Base-by-base conservation (phyloP, 2,329 filamentous ascomycete genomes). In the Beauveria asiatica region DNA sequence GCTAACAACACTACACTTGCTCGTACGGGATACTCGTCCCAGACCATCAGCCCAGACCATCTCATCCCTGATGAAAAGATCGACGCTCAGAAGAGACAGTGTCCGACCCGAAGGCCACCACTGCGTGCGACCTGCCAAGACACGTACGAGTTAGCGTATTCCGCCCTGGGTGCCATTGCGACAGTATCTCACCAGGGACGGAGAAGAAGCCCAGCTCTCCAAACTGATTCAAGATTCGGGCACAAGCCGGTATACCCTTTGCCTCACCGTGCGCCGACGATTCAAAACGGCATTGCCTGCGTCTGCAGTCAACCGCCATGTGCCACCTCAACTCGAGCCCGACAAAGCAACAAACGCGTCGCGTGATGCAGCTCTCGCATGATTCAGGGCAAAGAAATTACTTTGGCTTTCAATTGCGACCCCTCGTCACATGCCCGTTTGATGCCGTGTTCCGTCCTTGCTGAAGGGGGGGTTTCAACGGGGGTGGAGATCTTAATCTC, bases 351-450 rank as follows among this genome's bases (percentile, higher is more conserved):
- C 33, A 37, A 42, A 59, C 49, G 57, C 57, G 57, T 53, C 57
- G 57, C 57, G 57, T 59, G 57, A 59, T 59, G 27, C 27, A 33
- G 39, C 21, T 33, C 37, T 53, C 42, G 42, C 49, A 30, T 59
- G 57, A 59, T 48, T 46, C 49, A 23, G 27, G 30, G 19, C 30
- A 19, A 30, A 10, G n/a, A 57, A 42, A 42, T 50, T 25, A 19
- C 45, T 49, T 50, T 19, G 9, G 41, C 16, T 37, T 42, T 21
- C 23, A 9, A 19, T 30, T 59, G 49, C 41, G 2, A 48, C 56
- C 37, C 13, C 9, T 45, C 37, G 23, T 59, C 48, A 59, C 48
- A 39, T 52, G 57, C 57, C n/a, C 9, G 16, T 45, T 37, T 9
- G 23, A 52, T 51, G 56, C 56, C 56, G 48, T 25, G 33, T 52